Conservation (phyloP, 2,329 filamentous ascomycete species). For the Byssochlamys sp. region DNA sequence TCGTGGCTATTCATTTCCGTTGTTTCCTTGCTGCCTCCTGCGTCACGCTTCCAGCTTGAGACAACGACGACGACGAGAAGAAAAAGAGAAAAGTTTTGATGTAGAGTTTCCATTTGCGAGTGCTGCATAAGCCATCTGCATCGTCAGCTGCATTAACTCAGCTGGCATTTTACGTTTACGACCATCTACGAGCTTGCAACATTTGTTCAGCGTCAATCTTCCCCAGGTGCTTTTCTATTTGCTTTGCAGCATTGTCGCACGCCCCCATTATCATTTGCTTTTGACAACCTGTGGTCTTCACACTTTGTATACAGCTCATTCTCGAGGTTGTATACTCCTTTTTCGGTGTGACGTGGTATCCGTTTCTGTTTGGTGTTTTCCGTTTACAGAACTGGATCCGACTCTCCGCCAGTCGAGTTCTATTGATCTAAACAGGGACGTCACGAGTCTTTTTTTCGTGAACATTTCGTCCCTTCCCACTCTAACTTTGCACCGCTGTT, state of each 20-base stretch:
- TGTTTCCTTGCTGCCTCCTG: conserved; percentile 1
- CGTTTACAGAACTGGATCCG: neutral
- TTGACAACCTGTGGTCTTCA: neutral
- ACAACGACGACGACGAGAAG: conserved; percentile 4
- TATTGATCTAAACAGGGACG: neutral
- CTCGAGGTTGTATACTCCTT: neutral
- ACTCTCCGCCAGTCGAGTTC: neutral
- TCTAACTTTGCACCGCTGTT: conserved; percentile 8
- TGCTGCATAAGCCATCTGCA: conserved; percentile 12
- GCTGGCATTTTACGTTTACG: conserved; percentile 22
- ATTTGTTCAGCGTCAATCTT: conserved; percentile 16
- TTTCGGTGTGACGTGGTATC: neutral
- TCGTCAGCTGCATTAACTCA: conserved; percentile 11
- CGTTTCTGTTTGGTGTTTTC: neutral
- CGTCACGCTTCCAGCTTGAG: conserved; percentile 7
- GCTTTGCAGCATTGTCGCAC: conserved; percentile 10
- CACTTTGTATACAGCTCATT: neutral
- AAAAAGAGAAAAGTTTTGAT: conserved; percentile 12
- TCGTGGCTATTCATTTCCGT: conserved; percentile 1
- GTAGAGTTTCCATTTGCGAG: conserved; percentile 13
- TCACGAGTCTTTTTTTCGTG: neutral
- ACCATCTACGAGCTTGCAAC: conserved; percentile 24
- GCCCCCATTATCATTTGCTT: neutral
- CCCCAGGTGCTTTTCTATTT: conserved; percentile 4
- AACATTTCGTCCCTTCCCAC: conserved; percentile 4